phyloP scores from a whole-genome alignment of 2,329 filamentous ascomycete genomes.

The Herpotrichia juniperi region DNA sequence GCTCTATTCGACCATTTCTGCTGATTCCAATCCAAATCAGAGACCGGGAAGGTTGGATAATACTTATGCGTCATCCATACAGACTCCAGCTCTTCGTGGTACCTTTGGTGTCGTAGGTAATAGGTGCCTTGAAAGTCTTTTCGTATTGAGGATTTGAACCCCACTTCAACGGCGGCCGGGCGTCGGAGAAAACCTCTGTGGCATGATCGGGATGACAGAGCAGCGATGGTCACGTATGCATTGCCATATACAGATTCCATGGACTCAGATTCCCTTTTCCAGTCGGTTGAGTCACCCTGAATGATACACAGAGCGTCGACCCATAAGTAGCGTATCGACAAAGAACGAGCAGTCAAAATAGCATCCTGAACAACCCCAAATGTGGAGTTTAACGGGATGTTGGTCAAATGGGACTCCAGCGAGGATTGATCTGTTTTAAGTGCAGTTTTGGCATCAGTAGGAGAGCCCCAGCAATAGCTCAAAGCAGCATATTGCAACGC shows the following conservation, averaged over 20 bases:
- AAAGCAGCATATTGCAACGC: conserved; percentile 8
- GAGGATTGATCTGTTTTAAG: background rate
- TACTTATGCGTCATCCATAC: too few relatives aligned
- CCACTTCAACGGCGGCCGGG: too few relatives aligned
- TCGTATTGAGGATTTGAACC: too few relatives aligned
- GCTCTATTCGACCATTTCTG: too few relatives aligned
- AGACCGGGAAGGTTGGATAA: too few relatives aligned
- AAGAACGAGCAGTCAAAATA: background rate
- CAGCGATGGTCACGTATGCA: conserved; percentile 4
- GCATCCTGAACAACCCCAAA: too few relatives aligned
- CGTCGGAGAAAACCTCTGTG: background rate
- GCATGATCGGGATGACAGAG: conserved; percentile 11
- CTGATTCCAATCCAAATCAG: too few relatives aligned
- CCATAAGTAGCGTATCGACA: conserved; percentile 14
- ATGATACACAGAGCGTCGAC: conserved; percentile 21
- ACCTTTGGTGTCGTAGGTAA: too few relatives aligned
- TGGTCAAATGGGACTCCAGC: background rate
- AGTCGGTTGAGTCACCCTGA: conserved; percentile 13
- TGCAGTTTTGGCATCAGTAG: background rate
- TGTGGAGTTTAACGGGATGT: too few relatives aligned
- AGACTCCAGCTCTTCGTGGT: too few relatives aligned
- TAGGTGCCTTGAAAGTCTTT: too few relatives aligned
- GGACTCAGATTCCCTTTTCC: conserved; percentile 10
- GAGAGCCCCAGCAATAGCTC: conserved; percentile 12
- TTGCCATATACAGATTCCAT: conserved; percentile 16